Base-by-base conservation (phyloP, 768 basidiomycete genomes). In the Termitomyces bulborhizus region DNA sequence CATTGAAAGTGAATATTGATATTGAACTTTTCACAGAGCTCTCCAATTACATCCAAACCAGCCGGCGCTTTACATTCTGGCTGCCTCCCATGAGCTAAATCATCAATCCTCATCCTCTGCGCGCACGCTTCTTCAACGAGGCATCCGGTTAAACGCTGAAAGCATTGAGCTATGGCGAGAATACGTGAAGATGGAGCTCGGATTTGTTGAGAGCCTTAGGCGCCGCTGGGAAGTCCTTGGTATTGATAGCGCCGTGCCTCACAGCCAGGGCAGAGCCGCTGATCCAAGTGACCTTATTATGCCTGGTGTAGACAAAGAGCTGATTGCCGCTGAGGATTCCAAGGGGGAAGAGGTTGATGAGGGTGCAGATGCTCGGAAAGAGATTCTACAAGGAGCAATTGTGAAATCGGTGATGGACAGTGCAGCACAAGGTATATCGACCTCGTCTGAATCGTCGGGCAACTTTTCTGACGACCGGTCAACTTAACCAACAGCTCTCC, bases 181-280 rank as follows among this genome's bases (percentile, higher is more conserved):
- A 69, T 96, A 94, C 66, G 83, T 93, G 59, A 85, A 85, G 66
- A 91, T 97, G 82, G 94, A 98, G 67, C 71, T 95, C 4, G 84
- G 85, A 2, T 96, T 91, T 68, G 74, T 92, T 7, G 93, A 96
- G 72, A 82, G 81, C 13, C 71, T 95, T 46, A 75, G 89, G 39
- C 73, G 89, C 59, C 76, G 93, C 50, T 93, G 91, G 92, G 82
- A 76, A 44, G 74, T 90, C 7, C 74, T 96, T 18, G 93, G 93
- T 7, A 85, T 95, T 50, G 62, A 62, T 44, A 53, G 58, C 18
- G 66, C 60, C 21, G 66, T 72, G 48, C 66, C 59, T 15, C 69
- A 60, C 63, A 52, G 67, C 64, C 40, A 59, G 54, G 48, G 59
- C 60, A 18, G 9, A 34, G 46, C 44, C 29, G 58, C 57, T 37